These are phyloP conservation scores for Simplicillium aogashimaense DNA, from an alignment of 2,329 filamentous ascomycete species.

Conservation along the genomic window DNA sequence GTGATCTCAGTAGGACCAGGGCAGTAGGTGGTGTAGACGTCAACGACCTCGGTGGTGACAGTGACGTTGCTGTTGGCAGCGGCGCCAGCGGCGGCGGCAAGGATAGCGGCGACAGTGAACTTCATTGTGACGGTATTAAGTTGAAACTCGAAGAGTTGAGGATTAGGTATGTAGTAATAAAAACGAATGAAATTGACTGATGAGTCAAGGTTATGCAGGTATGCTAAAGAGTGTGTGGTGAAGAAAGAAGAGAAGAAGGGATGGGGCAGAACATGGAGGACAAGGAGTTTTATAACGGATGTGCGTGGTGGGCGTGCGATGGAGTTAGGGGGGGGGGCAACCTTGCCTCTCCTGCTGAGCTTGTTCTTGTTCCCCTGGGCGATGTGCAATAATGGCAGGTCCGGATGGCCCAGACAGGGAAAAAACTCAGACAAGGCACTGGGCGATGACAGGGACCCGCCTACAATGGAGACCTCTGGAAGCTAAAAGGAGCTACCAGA, in stretches of 20 bases:
- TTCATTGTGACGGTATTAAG: constrained; percentile 53
- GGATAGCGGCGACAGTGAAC: constrained; percentile 44
- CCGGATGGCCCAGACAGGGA: too few species aligned
- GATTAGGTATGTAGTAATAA: constrained; percentile 15
- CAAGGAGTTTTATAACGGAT: too few species aligned
- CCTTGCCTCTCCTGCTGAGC: too few species aligned
- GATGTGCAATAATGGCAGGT: too few species aligned
- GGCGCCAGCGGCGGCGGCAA: constrained; percentile 41
- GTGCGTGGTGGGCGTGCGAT: too few species aligned
- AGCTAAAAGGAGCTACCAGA: too few species aligned
- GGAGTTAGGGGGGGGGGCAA: too few species aligned
- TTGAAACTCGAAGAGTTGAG: constrained; percentile 22
- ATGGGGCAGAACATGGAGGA: constrained; percentile 12
- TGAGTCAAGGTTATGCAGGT: constrained; percentile 37
- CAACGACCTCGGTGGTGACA: constrained; percentile 54
- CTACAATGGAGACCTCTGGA: too few species aligned
- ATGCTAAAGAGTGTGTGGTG: constrained; percentile 31
- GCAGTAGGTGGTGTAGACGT: constrained; percentile 63
- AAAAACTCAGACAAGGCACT: too few species aligned
- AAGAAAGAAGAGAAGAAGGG: constrained; percentile 15
- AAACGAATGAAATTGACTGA: constrained; percentile 52
- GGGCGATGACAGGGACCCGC: too few species aligned
- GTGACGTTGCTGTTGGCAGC: constrained; percentile 43
- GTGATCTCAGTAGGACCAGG: constrained; percentile 54
- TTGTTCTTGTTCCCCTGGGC: too few species aligned